Conservation (phyloP, 148 eudicot genomes). For the Rhododendron vialii region DNA sequence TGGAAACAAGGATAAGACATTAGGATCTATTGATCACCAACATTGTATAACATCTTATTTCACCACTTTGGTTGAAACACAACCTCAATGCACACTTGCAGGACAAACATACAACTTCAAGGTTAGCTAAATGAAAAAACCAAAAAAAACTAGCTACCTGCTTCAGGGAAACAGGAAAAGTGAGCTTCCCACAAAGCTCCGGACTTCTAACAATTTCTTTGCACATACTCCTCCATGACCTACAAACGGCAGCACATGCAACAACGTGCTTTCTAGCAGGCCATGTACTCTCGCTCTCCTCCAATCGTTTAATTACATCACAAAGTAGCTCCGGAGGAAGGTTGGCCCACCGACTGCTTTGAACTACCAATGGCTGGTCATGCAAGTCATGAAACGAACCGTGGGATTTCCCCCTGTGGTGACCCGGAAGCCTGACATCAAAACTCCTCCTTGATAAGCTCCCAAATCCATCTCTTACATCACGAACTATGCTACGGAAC, state of each 20-base stretch:
- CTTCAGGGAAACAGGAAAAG: slow-evolving; percentile 60
- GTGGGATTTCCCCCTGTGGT: slow-evolving; percentile 44
- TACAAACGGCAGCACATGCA: slow-evolving; percentile 56
- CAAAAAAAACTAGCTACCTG: slow-evolving; percentile 26
- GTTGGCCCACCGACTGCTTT: slow-evolving; percentile 55
- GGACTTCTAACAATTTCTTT: slow-evolving; percentile 51
- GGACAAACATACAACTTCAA: neutral
- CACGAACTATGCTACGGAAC: slow-evolving; percentile 55
- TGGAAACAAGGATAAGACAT: neutral
- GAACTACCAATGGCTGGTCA: slow-evolving; percentile 40
- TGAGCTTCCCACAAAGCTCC: slow-evolving; percentile 47
- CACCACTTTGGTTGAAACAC: neutral
- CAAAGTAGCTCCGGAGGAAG: slow-evolving; percentile 52
- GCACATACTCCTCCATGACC: slow-evolving; percentile 65
- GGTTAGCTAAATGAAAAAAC: neutral
- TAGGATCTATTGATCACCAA: neutral
- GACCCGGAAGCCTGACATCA: slow-evolving; percentile 30
- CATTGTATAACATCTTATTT: neutral
- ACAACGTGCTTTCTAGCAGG: slow-evolving; percentile 55
- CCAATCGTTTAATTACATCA: slow-evolving; percentile 52
- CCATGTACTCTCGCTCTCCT: slow-evolving; percentile 63
- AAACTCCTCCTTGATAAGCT: slow-evolving; percentile 48
- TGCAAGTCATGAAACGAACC: slow-evolving; percentile 40
- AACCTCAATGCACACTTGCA: neutral
- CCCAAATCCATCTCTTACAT: slow-evolving; percentile 52